Evolutionary conservation across 2,329 filamentous ascomycete species (phyloP), one percentile per base, ranked within the genome.

Genomic region (Diplodia scrobiculata): DNA sequence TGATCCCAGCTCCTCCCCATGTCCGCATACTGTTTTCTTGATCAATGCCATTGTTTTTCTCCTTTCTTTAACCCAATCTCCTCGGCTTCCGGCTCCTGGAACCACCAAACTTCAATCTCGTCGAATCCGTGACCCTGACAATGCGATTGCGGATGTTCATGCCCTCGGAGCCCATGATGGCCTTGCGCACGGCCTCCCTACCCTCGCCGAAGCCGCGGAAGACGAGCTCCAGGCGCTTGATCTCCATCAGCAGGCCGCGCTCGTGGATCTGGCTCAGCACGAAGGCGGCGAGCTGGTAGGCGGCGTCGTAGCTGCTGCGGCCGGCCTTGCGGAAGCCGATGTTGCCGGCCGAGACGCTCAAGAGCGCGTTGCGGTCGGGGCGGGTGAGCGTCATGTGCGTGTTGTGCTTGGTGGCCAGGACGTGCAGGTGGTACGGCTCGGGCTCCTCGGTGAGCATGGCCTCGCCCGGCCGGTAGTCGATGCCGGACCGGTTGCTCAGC

Each of bases 51-150:
- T 10, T 2, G 25, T 25, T 25, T 25, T 25, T 25, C 3, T 25
- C 3, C 25, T 25, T 25, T 25, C 25, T 67, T 70, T 74, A 89
- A 79, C 87, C 86, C 81, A 98, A 80, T 81, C 95, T 89, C 79
- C 93, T 93, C 47, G 88, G 89, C 77, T 89, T 91, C 78, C 85
- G 86, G 82, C 92, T 94, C 79, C 93, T 91, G 47, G 91, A 91
- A 75, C 95, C 96, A 80, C 93, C 95, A 83, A 98, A 97, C 83
- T 99, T 99, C 78, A 98, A 79, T 73, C 90, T 90, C 65, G 94
- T 98, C 48, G 87, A 84, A 80, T 99, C 95, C 36, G 91, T 88
- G 68, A 99, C 90, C 72, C 88, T 88, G 50, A 87, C 82, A 70
- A 99, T 90, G 81, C 90, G 87, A 36, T 84, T 82, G 71, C 92